These are phyloP conservation scores for Cadophora sp. DNA, from an alignment of 2,329 filamentous ascomycete genomes.

Conservation along the genomic window DNA sequence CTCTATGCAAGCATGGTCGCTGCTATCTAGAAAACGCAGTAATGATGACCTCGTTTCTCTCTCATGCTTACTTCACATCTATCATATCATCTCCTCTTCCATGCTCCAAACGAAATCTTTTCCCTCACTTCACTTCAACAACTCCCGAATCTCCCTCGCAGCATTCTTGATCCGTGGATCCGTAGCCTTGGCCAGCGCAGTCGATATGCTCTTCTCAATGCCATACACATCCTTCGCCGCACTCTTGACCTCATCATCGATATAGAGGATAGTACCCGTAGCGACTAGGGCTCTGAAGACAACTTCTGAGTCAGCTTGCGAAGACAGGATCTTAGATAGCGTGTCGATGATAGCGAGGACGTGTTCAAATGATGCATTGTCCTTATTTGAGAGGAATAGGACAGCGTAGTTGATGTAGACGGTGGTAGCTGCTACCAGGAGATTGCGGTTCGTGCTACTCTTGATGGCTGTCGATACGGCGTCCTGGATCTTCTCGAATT, in stretches of 20 bases:
- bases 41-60: background rate
- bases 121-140: slow-evolving; percentile 22
- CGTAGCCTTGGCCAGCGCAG: slow-evolving; percentile 58
- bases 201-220: slow-evolving; percentile 53
- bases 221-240: slow-evolving; percentile 64
- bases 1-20: background rate
- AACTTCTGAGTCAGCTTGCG: slow-evolving; percentile 79
- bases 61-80: too few relatives aligned
- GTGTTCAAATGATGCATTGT: slow-evolving; percentile 47
- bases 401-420: slow-evolving; percentile 86
- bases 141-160: slow-evolving; percentile 58
- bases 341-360: slow-evolving; percentile 59
- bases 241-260: slow-evolving; percentile 61
- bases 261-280: slow-evolving; percentile 75
- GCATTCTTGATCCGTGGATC: slow-evolving; percentile 67
- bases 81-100: background rate
- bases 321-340: slow-evolving; percentile 66
- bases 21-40: background rate
- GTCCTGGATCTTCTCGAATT: slow-evolving; percentile 57
- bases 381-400: slow-evolving; percentile 57
- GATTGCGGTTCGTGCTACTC: slow-evolving; percentile 74
- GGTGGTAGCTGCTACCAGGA: slow-evolving; percentile 83
- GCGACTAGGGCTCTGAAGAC: slow-evolving; percentile 84
- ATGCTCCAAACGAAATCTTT: background rate
- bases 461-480: slow-evolving; percentile 66